Evolutionary conservation across 352 stramenopile genomes (phyloP).

Genomic region (Poterioochromonas sp.): DNA sequence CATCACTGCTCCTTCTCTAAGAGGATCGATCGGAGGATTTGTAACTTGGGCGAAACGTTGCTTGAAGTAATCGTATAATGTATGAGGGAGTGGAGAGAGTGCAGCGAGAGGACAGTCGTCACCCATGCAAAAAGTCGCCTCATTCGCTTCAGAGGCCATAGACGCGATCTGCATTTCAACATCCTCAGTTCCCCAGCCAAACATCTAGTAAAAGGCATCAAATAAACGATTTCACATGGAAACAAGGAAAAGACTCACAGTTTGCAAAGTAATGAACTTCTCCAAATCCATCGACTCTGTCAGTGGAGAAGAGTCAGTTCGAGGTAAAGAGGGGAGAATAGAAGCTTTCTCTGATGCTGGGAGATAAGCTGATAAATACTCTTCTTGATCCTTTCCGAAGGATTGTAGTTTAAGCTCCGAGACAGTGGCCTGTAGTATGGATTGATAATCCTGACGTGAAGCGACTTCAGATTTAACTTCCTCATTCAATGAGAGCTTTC

Average conservation of each 20-base stretch:
- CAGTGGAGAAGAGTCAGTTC: no score
- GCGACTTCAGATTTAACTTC: slow-evolving; percentile 40
- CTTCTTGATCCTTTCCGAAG: no score
- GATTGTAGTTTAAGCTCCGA: no score
- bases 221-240: no score
- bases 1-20: slow-evolving; percentile 71
- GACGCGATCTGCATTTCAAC: slow-evolving; percentile 91
- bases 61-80: slow-evolving; percentile 94
- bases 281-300: no score
- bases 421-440: no score
- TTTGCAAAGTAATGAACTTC: no score
- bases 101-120: slow-evolving; percentile 69
- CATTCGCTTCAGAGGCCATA: slow-evolving; percentile 66
- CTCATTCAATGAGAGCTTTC: slow-evolving; percentile 59
- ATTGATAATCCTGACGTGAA: no score
- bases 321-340: no score
- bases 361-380: no score
- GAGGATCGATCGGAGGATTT: slow-evolving; percentile 72
- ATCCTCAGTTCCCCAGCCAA: slow-evolving; percentile 88
- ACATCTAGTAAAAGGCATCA: slow-evolving; percentile 46
- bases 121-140: slow-evolving; percentile 76
- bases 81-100: slow-evolving; percentile 76
- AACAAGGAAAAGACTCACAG: no score
- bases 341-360: no score
- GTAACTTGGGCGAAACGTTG: slow-evolving; percentile 79